Evolutionary conservation across 768 basidiomycete species (phyloP).

Genomic region (Suillus fuscotomentosus): DNA sequence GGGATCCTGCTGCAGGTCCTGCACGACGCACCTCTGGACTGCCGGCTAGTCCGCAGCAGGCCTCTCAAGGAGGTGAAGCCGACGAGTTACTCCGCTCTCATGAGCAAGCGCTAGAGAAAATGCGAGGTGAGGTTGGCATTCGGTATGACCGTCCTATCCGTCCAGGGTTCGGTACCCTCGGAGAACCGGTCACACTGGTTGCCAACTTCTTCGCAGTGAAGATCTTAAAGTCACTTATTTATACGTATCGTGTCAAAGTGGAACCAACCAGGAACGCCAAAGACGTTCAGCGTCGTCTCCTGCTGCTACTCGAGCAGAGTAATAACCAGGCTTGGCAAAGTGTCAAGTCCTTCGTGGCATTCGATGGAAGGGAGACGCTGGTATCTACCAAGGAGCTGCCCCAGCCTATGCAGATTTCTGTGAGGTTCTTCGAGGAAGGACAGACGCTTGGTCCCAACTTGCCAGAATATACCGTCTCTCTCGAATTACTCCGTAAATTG

Average conservation of each 20-base stretch:
- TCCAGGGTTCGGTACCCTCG: constrained; percentile 36
- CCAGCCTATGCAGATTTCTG: constrained; percentile 20
- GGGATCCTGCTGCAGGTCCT: background rate
- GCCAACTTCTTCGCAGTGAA: constrained; percentile 43
- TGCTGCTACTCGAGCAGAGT: constrained; percentile 35
- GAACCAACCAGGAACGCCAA: constrained; percentile 24
- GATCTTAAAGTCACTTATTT: constrained; percentile 34
- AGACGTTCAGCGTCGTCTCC: constrained; percentile 35
- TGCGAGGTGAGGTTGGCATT: constrained; percentile 8
- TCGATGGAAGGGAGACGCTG: constrained; percentile 37
- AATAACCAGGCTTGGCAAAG: constrained; percentile 26
- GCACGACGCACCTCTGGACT: background rate
- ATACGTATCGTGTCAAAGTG: constrained; percentile 38
- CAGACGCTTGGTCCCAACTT: constrained; percentile 22
- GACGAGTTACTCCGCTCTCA: background rate
- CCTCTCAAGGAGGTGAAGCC: background rate
- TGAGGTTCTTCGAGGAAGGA: constrained; percentile 35
- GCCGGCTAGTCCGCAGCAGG: background rate
- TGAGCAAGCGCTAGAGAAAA: background rate
- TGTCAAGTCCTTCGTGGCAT: constrained; percentile 26
- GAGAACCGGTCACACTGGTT: constrained; percentile 35
- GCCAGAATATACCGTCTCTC: constrained; percentile 29
- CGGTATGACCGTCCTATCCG: constrained; percentile 34
- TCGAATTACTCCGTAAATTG: constrained; percentile 28
- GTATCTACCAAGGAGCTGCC: constrained; percentile 31